Percentiles rank a stretch among this genome's conserved stretches.
phyloP scores from a whole-genome alignment of 306 rosid genomes.

The Vicia villosa region DNA sequence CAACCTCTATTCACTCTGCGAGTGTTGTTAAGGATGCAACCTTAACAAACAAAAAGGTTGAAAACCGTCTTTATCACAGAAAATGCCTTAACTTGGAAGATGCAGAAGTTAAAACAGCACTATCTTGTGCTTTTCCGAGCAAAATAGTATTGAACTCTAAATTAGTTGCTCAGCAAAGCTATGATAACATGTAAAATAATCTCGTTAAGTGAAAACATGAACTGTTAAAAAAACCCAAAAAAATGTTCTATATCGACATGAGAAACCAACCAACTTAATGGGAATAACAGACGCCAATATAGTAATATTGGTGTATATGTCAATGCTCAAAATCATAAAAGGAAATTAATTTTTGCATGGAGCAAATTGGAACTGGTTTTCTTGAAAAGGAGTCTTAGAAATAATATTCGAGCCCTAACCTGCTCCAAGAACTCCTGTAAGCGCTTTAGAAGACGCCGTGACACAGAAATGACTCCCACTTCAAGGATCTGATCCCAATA shows the following conservation, averaged over 20 bases:
- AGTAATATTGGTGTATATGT: slow-evolving; percentile 3
- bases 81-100: background rate
- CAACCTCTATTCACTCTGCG: background rate
- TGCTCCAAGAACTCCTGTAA: slow-evolving; percentile 83
- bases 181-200: slow-evolving; percentile 18
- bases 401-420: slow-evolving; percentile 51
- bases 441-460: slow-evolving; percentile 86
- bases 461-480: slow-evolving; percentile 77
- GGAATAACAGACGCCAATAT: slow-evolving; percentile 1
- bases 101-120: background rate
- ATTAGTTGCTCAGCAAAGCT: background rate
- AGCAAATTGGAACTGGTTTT: slow-evolving; percentile 13
- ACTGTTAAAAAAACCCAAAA: slow-evolving; percentile 18
- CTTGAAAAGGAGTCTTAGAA: slow-evolving; percentile 33
- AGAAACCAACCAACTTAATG: background rate
- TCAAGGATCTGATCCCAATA: slow-evolving; percentile 98
- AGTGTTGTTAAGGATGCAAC: background rate
- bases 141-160: slow-evolving; percentile 22
- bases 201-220: background rate
- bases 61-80: background rate
- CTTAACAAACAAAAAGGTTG: background rate
- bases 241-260: slow-evolving; percentile 1
- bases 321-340: slow-evolving; percentile 10
- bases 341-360: slow-evolving; percentile 11
- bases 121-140: slow-evolving; percentile 2